A percentile compares a stretch with the other conserved stretches of the same genome.
Evolutionary conservation across 352 stramenopile genomes (phyloP).

Genomic region (Phytophthora quininea): DNA sequence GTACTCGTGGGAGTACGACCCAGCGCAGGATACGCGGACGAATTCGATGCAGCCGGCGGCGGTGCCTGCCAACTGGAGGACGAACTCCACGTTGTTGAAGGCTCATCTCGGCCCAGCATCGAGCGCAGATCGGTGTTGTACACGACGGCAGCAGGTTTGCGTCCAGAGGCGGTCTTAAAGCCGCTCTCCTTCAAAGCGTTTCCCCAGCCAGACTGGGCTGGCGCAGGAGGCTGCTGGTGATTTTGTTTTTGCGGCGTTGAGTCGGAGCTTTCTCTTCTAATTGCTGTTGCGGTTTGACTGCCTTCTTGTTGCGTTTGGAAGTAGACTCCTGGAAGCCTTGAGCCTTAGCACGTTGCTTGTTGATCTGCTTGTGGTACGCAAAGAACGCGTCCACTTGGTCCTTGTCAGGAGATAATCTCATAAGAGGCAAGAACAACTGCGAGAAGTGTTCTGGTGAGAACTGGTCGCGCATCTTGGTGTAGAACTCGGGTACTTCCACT

Average conservation of each 20-base stretch:
- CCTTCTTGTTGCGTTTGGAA: constrained; percentile 57
- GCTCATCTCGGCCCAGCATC: constrained; percentile 47
- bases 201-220: constrained; percentile 63
- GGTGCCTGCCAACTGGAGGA: constrained; percentile 55
- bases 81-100: constrained; percentile 57
- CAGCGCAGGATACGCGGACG: constrained; percentile 24
- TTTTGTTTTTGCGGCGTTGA: constrained; percentile 21
- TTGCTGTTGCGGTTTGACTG: constrained; percentile 29
- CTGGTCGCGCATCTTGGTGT: constrained; percentile 67
- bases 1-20: constrained; percentile 48
- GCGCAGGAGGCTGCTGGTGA: constrained; percentile 41
- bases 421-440: constrained; percentile 79
- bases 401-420: constrained; percentile 72
- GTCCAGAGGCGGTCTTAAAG: constrained; percentile 27
- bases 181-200: constrained; percentile 79
- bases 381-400: constrained; percentile 72
- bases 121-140: constrained; percentile 63
- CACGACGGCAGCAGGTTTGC: constrained; percentile 51
- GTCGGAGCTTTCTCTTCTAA: constrained; percentile 26
- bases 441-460: constrained; percentile 71
- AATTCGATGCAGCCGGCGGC: constrained; percentile 22
- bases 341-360: constrained; percentile 39
- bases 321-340: constrained; percentile 50
- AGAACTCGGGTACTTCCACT: constrained; percentile 70
- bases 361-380: constrained; percentile 60